Evolutionary conservation across 2,329 filamentous ascomycete species (phyloP).

Genomic region (Cladophialophora bantiana): DNA sequence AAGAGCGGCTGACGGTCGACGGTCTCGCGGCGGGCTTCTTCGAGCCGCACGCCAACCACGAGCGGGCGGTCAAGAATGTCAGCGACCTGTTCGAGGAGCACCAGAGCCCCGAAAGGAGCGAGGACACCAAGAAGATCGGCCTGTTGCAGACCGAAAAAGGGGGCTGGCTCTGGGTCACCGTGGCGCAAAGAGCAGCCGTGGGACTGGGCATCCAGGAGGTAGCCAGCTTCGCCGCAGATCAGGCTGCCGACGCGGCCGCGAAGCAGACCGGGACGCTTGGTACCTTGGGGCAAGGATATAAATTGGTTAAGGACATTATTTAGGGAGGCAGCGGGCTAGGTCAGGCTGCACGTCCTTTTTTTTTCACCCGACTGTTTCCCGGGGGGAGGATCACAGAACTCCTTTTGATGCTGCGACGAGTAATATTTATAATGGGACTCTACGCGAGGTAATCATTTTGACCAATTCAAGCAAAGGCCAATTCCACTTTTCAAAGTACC

Average conservation of each 20-base stretch:
- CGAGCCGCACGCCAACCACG: conserved; percentile 26
- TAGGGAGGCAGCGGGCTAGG: background rate
- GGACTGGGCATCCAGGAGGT: conserved; percentile 6
- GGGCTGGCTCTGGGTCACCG: conserved; percentile 32
- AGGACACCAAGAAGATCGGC: conserved; percentile 35
- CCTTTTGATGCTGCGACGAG: too few species aligned
- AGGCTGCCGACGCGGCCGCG: conserved; percentile 7
- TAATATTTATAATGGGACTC: too few species aligned
- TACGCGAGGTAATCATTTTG: too few species aligned
- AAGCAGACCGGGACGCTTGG: background rate
- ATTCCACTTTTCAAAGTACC: too few species aligned
- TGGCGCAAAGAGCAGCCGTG: background rate
- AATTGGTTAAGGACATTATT: conserved; percentile 20
- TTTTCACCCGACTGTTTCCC: too few species aligned
- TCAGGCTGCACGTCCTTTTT: too few species aligned
- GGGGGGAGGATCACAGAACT: too few species aligned
- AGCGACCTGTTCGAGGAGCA: conserved; percentile 31
- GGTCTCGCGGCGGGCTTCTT: conserved; percentile 37
- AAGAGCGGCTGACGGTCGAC: conserved; percentile 37
- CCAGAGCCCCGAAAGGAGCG: conserved; percentile 12
- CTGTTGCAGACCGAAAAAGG: conserved; percentile 30
- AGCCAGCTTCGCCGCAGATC: background rate
- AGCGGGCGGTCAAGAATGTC: conserved; percentile 27
- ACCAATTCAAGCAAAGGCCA: too few species aligned
- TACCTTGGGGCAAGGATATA: conserved; percentile 6